These are phyloP conservation scores for Camellia sinensis DNA, from an alignment of 148 eudicot species.

Conservation along the genomic window DNA sequence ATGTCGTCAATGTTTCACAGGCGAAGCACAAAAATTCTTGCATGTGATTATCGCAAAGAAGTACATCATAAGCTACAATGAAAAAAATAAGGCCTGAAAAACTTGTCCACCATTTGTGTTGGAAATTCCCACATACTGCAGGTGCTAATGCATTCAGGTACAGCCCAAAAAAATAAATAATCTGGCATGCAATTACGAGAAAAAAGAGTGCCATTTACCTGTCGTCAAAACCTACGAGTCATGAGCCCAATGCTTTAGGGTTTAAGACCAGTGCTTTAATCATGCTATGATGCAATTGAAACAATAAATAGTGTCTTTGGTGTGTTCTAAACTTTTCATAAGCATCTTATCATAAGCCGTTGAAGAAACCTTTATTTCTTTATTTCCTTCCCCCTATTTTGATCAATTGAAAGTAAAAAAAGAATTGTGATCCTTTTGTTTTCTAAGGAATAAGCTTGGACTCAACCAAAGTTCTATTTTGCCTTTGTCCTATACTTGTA, in stretches of 20 bases:
- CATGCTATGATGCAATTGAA: background rate
- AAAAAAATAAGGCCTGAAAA: background rate
- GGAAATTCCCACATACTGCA: too few species aligned
- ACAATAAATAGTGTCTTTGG: background rate
- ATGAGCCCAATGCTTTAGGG: too few species aligned
- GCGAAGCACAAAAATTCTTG: background rate
- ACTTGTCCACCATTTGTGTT: too few species aligned
- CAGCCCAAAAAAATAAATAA: background rate
- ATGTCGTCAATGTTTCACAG: background rate
- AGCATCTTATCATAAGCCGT: background rate
- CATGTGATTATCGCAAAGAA: conserved; percentile 1
- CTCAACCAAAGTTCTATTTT: background rate
- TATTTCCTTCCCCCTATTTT: background rate
- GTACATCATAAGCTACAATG: background rate
- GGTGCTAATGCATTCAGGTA: too few species aligned
- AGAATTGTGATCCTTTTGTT: background rate
- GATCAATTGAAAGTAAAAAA: background rate
- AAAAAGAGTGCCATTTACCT: background rate
- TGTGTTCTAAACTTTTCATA: too few species aligned
- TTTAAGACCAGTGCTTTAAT: background rate
- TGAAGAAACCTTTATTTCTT: background rate
- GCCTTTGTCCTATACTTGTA: background rate
- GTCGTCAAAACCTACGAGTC: background rate
- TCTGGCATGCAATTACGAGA: background rate
- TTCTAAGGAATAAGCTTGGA: background rate